Conservation (phyloP, 805 yeast genomes). For the Saccharomycopsis malanga region DNA sequence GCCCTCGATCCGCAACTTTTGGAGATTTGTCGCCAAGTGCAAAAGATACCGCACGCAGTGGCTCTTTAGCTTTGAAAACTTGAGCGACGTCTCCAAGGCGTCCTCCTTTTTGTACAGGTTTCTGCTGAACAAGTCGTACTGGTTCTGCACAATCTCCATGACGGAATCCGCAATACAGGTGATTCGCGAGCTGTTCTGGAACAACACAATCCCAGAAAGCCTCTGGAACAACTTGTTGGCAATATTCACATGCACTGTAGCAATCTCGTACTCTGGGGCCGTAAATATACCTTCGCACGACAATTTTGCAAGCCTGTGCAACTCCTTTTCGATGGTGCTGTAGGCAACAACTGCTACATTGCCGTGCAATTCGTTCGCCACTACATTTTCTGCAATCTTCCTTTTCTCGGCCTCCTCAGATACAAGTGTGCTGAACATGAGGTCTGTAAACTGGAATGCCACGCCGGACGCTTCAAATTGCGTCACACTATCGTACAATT, state of each 20-base stretch:
- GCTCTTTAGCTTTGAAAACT: background rate
- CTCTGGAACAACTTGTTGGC: conserved; percentile 25
- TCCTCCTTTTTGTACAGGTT: background rate
- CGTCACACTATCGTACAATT: too few species aligned
- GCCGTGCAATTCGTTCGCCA: conserved; percentile 58
- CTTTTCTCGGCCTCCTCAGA: background rate
- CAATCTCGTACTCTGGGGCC: conserved; percentile 43
- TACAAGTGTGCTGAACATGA: background rate
- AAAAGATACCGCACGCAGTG: background rate
- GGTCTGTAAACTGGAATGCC: background rate
- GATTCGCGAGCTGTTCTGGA: conserved; percentile 5
- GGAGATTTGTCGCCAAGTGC: background rate
- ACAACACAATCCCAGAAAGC: conserved; percentile 4
- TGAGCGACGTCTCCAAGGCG: background rate
- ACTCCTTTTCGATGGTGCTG: conserved; percentile 26
- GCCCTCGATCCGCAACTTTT: conserved; percentile 1
- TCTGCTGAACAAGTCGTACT: conserved; percentile 22
- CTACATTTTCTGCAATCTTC: conserved; percentile 54
- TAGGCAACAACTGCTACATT: conserved; percentile 36
- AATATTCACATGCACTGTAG: conserved; percentile 35
- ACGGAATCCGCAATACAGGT: conserved; percentile 1
- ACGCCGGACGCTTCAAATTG: background rate
- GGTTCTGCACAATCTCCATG: conserved; percentile 19
- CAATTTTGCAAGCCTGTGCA: conserved; percentile 22
- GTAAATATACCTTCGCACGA: conserved; percentile 30